A percentile compares a stretch with the other conserved stretches of the same genome.
phyloP scores from a whole-genome alignment of 139 green algal genomes.

The Closterium sp. region DNA sequence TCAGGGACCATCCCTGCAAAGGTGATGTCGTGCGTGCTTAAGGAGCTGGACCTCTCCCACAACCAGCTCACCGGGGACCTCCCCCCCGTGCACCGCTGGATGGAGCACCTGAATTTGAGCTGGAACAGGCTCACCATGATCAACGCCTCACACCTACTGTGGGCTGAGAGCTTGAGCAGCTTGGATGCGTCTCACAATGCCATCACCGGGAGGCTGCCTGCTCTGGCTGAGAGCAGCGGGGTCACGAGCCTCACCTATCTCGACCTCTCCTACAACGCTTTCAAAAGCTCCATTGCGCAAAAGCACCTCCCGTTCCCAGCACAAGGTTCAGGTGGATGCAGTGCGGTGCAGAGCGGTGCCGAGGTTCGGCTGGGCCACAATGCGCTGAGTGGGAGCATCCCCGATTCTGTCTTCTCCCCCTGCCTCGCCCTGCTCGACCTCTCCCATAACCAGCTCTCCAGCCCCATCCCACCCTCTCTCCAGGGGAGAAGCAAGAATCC shows the following conservation, averaged over 20 bases:
- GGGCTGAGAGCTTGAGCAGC: neutral
- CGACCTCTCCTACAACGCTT: slow-evolving; percentile 7
- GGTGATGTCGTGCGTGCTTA: neutral
- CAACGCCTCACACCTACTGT: neutral
- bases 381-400: neutral
- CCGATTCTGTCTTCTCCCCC: neutral
- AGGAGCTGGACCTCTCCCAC: slow-evolving; percentile 1
- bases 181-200: neutral
- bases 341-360: neutral
- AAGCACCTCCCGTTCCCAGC: neutral
- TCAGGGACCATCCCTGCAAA: neutral
- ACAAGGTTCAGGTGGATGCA: neutral
- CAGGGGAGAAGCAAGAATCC: neutral
- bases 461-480: slow-evolving; percentile 23
- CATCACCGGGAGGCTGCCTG: neutral
- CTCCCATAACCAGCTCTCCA: slow-evolving; percentile 17
- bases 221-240: neutral
- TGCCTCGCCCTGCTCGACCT: slow-evolving; percentile 27
- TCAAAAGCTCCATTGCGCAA: neutral
- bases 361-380: neutral
- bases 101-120: neutral
- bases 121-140: neutral
- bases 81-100: too few relatives aligned
- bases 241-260: neutral
- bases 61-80: neutral